Conservation (phyloP, 805 yeast genomes). For the Vanderwaltozyma polyspora region DNA sequence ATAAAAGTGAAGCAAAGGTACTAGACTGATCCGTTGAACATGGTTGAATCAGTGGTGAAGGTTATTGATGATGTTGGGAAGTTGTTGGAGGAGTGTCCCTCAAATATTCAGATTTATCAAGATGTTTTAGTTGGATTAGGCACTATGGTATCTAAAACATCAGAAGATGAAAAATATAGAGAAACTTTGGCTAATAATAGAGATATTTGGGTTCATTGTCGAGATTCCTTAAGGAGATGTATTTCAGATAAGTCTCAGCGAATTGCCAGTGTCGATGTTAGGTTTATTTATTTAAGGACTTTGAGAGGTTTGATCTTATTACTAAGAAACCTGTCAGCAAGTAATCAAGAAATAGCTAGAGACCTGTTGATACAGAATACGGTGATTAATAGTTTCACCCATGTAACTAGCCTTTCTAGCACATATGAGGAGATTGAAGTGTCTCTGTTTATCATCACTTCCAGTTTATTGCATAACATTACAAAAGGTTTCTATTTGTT, state of each 20-base stretch:
- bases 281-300: constrained; percentile 24
- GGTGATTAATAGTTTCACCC: constrained; percentile 6
- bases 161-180: constrained; percentile 18
- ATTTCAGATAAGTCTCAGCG: constrained; percentile 1
- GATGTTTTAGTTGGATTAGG: not conserved
- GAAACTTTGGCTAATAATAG: constrained; percentile 15
- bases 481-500: constrained; percentile 10
- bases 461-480: constrained; percentile 19
- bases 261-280: constrained; percentile 2
- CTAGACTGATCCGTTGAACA: too few relatives aligned
- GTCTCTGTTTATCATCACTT: constrained; percentile 10
- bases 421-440: constrained; percentile 15
- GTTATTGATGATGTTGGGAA: constrained; percentile 5
- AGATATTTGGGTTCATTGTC: constrained; percentile 20
- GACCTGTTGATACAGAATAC: constrained; percentile 11
- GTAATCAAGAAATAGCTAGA: constrained; percentile 24
- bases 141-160: not conserved
- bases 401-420: not conserved
- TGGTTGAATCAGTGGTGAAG: constrained; percentile 3
- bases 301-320: constrained; percentile 39
- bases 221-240: constrained; percentile 5
- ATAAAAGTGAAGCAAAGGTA: too few relatives aligned
- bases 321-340: constrained; percentile 36
- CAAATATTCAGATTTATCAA: not conserved
- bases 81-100: not conserved